Base-by-base conservation (phyloP, 768 basidiomycete genomes). In the Lanmaoa rubissima region DNA sequence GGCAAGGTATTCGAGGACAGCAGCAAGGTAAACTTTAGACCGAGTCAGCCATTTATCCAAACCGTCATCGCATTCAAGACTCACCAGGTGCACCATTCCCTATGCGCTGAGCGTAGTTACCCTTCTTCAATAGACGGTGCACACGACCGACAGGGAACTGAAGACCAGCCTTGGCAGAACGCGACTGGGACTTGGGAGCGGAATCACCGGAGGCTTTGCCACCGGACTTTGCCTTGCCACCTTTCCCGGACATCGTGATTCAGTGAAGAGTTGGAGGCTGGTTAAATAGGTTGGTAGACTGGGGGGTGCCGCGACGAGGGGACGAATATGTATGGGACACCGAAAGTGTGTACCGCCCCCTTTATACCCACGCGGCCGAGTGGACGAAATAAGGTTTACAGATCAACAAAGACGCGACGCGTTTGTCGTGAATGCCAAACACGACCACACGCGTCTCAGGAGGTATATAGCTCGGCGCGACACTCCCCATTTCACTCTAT, bases 181-280 rank as follows among this genome's bases (percentile, higher is more conserved):
- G 75, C 3, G 75, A 77, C 39, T 61, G 59, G 1, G 76, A 71
- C 45, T 76, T 76, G 50, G 65, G 39, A 1, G 43, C 16, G 10
- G 60, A 5, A 3, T 74, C 75, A 60, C 75, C 76, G 11, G 74
- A 61, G n/a, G 84, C 78, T 65, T 82, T 84, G 65, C 89, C 85
- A 65, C 87, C 88, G 53, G 86, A 82, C 62, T 83, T 78, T 46
- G 86, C 84, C 74, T 90, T 90, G 34, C 75, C 75, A 35, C 73
- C 67, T 65, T 74, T 80, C 54, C 75, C 72, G 69, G 76, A 74
- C 74, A 72, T 71, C 53, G 51, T 65, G 42, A 42, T 61, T 61
- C 12, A 59, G 42, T 53, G 28, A 14, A 32, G 21, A 40, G 19
- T 39, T 17, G 9, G 34, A 12, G 17, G 34, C 31, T 11, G 11